Evolutionary conservation across 1,284 basidiomycete genomes (phyloP).

Genomic region (Sanguinoderma infundibulare): DNA sequence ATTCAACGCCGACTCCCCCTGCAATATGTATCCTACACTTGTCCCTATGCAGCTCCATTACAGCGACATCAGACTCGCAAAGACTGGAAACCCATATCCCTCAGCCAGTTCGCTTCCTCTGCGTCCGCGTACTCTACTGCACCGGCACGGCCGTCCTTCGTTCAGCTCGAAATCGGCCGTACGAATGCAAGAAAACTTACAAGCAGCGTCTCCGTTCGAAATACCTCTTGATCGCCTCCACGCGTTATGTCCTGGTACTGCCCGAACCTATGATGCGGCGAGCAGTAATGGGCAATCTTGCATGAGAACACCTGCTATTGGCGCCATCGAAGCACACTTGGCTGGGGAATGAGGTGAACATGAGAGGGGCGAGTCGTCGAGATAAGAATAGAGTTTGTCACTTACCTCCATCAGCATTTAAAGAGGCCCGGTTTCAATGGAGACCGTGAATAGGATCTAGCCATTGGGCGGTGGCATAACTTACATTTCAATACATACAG

Average conservation of each 20-base stretch:
- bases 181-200: neutral
- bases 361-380: neutral
- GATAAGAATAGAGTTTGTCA: no score
- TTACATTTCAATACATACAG: no score
- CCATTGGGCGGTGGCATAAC: no score
- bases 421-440: no score
- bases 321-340: neutral
- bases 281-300: neutral
- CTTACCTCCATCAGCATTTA: no score
- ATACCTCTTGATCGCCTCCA: slow-evolving; percentile 3
- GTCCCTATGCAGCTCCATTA: neutral
- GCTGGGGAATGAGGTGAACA: neutral
- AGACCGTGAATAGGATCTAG: no score
- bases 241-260: slow-evolving; percentile 12
- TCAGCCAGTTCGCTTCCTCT: neutral
- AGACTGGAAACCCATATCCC: neutral
- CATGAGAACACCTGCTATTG: neutral
- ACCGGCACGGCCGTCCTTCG: no score
- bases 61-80: neutral
- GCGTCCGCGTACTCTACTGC: neutral
- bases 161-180: neutral
- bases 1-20: no score
- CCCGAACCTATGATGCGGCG: neutral
- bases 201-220: neutral
- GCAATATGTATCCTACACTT: neutral